Evolutionary conservation across 202 grass and related monocot genomes (phyloP).

Genomic region (Dendrocalamus latiflorus): DNA sequence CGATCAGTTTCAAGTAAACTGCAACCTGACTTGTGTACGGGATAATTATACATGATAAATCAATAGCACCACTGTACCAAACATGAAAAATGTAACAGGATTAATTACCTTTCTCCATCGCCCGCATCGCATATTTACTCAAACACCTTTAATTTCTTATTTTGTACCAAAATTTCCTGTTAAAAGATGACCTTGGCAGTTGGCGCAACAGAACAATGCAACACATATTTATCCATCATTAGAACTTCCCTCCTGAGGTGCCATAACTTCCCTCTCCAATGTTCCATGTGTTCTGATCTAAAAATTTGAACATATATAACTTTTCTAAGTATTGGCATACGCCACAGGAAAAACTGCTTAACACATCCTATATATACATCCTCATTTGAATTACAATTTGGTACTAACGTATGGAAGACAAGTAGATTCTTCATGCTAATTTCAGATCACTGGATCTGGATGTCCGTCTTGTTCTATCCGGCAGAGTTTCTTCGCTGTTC

Average conservation of each 20-base stretch:
- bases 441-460: conserved; percentile 43
- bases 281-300: neutral
- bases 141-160: neutral
- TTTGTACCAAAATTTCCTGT: neutral
- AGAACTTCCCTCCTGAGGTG: neutral
- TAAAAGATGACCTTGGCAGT: neutral
- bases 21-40: neutral
- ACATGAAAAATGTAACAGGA: neutral
- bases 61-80: neutral
- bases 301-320: neutral
- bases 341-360: neutral
- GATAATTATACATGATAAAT: neutral
- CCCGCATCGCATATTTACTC: neutral
- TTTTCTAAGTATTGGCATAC: neutral
- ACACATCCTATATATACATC: neutral
- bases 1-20: neutral
- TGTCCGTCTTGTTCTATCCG: neutral
- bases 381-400: conserved; percentile 1
- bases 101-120: neutral
- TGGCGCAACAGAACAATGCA: neutral
- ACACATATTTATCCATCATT: neutral
- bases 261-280: neutral
- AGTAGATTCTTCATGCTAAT: conserved; percentile 43
- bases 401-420: neutral
- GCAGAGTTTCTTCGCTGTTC: too few species aligned